Evolutionary conservation across 1,284 basidiomycete genomes (phyloP), one percentile per base, ranked within the genome.

Genomic region (Ganoderma lucidum): DNA sequence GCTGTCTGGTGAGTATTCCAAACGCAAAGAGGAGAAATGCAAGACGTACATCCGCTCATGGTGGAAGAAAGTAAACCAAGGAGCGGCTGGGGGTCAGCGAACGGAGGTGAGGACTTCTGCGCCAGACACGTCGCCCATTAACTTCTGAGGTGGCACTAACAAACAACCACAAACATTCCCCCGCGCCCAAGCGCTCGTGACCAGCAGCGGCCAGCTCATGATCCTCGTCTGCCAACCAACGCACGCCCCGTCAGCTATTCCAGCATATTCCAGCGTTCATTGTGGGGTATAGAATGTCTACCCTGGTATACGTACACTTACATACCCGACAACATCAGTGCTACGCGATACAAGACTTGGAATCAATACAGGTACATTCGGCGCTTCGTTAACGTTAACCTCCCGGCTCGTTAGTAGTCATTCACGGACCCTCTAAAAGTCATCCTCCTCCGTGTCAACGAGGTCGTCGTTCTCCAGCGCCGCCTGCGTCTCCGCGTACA

Each of bases 401-500:
- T 23, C 23, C 23, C 23, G 23, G 23, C 23, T 23, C n/a, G 45
- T 48, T 28, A 42, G 6, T 53, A 41, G 45, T 41, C 45, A 15
- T 19, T 17, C 28, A 30, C 6, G 4, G 6, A 35, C 41, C 30
- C 5, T 37, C 53, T 68, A 76, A 37, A 76, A 76, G 41, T 76
- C 75, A 42, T 78, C 77, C 41, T 82, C 87, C 19, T 88, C 91
- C 35, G 89, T 92, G 56, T 89, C 88, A 30, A 91, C 92, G 91
- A 93, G 93, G 64, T 96, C 93, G 2, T 95, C 87, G 42, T 82
- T 86, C 74, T 93, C 91, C 71, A 96, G 74, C 28, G 86, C 88
- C n/a, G 87, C 89, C 78, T 96, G 88, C 14, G 92, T 91, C 74
- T 96, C 95, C 23, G 87, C 86, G 75, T 95, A 91, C 74, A 98